Base-by-base conservation (phyloP, 139 green algal genomes). In the Astrephomene gubernaculifera region DNA sequence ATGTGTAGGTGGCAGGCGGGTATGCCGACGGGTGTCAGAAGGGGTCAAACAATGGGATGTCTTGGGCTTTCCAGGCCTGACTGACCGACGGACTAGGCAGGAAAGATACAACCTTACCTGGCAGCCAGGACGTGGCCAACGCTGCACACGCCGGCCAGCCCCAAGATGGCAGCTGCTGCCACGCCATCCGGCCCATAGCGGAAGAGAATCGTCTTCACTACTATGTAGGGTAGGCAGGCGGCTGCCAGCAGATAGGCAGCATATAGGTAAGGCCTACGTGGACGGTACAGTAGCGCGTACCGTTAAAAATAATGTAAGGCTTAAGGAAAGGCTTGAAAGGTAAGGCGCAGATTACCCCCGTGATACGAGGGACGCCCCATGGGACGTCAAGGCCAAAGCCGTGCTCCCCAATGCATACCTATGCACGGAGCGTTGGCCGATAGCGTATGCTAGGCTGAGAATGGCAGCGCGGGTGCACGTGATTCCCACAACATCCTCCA, bases 241-340 rank as follows among this genome's bases (percentile, higher is more conserved):
- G 39, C 86, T 33, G 88, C 90, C 61, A 91, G 73, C 1, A 89
- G 67, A 57, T 92, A 94, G 3, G 92, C 80, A 3, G 78, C 85
- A 74, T 91, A 91, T 64, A 95, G 68, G 79, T 94, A 93, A 35
- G 87, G 89, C 72, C 92, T 94, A 87, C 44, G 75, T n/a, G n/a
- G n/a, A n/a, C n/a, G n/a, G n/a, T n/a, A n/a, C n/a, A n/a, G n/a
- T n/a, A n/a, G n/a, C n/a, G n/a, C n/a, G n/a, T n/a, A n/a, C n/a
- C n/a, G n/a, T n/a, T n/a, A n/a, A n/a, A n/a, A n/a, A n/a, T n/a
- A n/a, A n/a, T n/a, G n/a, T n/a, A n/a, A n/a, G n/a, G n/a, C n/a
- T n/a, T n/a, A n/a, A n/a, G n/a, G n/a, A n/a, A n/a, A n/a, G n/a
- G n/a, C n/a, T n/a, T n/a, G n/a, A n/a, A n/a, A n/a, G n/a, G n/a